Evolutionary conservation across 2,329 filamentous ascomycete genomes (phyloP), one percentile per base, ranked within the genome.

Genomic region (Hortaea werneckii): DNA sequence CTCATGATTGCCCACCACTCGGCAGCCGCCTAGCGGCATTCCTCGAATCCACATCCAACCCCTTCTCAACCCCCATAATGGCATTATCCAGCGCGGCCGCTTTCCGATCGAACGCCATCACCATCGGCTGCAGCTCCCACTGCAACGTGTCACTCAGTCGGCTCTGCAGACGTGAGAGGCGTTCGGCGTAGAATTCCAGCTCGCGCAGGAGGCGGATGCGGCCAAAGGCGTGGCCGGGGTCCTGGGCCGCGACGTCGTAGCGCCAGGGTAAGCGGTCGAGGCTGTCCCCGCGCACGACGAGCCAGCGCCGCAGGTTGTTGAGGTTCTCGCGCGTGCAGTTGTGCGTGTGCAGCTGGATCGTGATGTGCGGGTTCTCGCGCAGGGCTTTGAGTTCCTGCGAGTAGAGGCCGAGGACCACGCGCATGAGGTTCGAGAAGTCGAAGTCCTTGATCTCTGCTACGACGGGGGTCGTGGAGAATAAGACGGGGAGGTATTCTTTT

Each of bases 301-400:
- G 46, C 59, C 59, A 62, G 3, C 51, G 44, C 2, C 58, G 42
- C 4, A 62, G 43, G 2, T 32, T 37, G 4, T 45, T 41, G 29
- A 52, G 29, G 13, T 49, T 44, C 10, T 49, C 43, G 20, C 37
- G 40, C 1, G 32, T 37, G 43, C 46, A 50, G 12, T 50, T 52
- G 28, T 43, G 46, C 13, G 51, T 41, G 10, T 42, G 40, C 9
- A 56, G 41, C 4, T 40, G 39, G 5, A 62, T 48, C 9, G 35
- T 45, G 7, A 61, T 48, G 30, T 45, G 47, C 5, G 41, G 32
- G 34, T 61, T 61, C 1, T 28, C 7, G 5, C 58, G 57, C 0
- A 62, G 46, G 5, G 57, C 49, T 50, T 57, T 60, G n/a, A 59
- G 51, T 37, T 62, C 58, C 8, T 46, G 52, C 29, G 43, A 41